Evolutionary conservation across 2,329 filamentous ascomycete genomes (phyloP).

Genomic region (Stachybotrys chlorohalonatus): DNA sequence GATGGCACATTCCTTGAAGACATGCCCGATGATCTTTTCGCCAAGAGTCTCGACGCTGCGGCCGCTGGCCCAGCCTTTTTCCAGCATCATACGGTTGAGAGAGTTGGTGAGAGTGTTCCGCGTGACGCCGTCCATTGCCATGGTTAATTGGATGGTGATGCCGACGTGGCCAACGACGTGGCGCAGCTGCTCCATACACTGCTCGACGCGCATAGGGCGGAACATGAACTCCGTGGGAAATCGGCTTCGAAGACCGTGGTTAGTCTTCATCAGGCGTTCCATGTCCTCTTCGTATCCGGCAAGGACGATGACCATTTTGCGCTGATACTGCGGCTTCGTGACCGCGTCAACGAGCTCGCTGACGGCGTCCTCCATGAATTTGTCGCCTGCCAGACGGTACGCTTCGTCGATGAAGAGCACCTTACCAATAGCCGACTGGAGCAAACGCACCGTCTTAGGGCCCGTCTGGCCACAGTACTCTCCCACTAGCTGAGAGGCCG

Average conservation of each 20-base stretch:
- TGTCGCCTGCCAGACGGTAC: conserved; percentile 46
- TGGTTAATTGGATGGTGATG: conserved; percentile 16
- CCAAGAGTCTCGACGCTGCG: conserved; percentile 50
- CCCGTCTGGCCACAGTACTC: conserved; percentile 61
- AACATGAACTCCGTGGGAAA: conserved; percentile 57
- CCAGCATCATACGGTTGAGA: conserved; percentile 31
- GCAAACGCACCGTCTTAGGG: conserved; percentile 49
- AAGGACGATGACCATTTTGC: conserved; percentile 56
- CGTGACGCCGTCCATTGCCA: conserved; percentile 12
- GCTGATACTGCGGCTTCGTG: conserved; percentile 44
- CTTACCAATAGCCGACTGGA: conserved; percentile 55
- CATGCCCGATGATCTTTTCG: conserved; percentile 37
- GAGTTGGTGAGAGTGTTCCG: conserved; percentile 17
- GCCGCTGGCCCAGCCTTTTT: conserved; percentile 51
- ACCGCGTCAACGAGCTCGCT: conserved; percentile 41
- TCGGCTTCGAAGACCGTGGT: conserved; percentile 53
- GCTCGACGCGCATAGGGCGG: conserved; percentile 28
- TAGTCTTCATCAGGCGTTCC: conserved; percentile 50
- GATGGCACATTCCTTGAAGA: conserved; percentile 24
- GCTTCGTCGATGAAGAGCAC: conserved; percentile 67
- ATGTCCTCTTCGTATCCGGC: conserved; percentile 61
- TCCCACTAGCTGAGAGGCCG: conserved; percentile 58
- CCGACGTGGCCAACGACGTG: conserved; percentile 20
- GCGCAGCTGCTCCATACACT: conserved; percentile 38
- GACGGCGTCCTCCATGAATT: conserved; percentile 46